These are phyloP conservation scores for Chalaropsis thielavioides DNA, from an alignment of 2,329 filamentous ascomycete species.

Conservation along the genomic window DNA sequence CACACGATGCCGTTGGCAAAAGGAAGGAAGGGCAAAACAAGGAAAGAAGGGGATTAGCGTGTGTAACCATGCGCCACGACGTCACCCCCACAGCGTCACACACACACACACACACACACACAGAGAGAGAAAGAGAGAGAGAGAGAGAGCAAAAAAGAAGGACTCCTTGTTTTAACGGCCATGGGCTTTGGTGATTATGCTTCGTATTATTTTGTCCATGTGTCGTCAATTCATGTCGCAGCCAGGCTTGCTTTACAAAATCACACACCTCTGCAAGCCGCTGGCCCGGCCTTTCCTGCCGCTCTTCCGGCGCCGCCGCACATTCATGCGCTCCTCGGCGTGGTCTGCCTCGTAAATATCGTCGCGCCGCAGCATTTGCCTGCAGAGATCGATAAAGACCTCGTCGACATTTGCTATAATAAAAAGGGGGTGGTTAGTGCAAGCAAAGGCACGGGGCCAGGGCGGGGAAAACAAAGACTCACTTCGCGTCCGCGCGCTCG, in stretches of 20 bases:
- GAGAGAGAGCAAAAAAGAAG: no score
- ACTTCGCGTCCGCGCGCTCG: constrained; percentile 65
- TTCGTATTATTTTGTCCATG: neutral
- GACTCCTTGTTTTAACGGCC: neutral
- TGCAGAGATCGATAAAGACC: constrained; percentile 71
- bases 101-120: no score
- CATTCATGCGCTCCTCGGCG: constrained; percentile 26
- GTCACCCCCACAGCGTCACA: neutral
- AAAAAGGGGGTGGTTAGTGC: neutral
- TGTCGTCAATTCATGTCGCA: no score
- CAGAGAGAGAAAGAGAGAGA: no score
- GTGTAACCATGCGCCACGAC: neutral
- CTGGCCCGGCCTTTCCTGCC: constrained; percentile 22
- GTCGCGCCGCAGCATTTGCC: constrained; percentile 68
- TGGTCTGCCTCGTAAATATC: constrained; percentile 30
- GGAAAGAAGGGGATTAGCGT: neutral
- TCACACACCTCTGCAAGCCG: constrained; percentile 22
- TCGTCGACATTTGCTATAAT: constrained; percentile 66
- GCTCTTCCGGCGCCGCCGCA: constrained; percentile 24
- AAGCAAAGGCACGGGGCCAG: neutral
- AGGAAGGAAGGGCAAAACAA: neutral
- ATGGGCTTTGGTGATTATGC: neutral
- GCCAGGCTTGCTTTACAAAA: constrained; percentile 16
- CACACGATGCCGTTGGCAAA: no score
- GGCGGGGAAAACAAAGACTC: constrained; percentile 22